Base-by-base conservation (phyloP, 2,329 filamentous ascomycete species). In the Diaporthe helianthi region DNA sequence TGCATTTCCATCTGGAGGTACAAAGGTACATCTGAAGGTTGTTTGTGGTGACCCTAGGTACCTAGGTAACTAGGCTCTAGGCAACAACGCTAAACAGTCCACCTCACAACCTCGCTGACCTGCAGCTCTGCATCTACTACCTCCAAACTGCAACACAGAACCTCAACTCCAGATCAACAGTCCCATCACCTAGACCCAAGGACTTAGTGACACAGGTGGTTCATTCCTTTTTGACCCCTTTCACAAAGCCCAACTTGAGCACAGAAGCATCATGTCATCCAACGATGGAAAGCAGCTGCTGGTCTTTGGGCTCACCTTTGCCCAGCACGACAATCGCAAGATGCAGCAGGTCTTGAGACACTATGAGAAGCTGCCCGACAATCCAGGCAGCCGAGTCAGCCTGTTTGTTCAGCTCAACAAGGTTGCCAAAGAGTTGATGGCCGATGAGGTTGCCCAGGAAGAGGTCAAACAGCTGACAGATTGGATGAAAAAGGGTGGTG, bases 341-440 rank as follows among this genome's bases (percentile, higher is more conserved):
- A 69, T 71, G 67, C 69, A 71, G 31, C 69, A 69, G 51, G 49
- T 71, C 53, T 63, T 71, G 6, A 54, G 69, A 19, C 67, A 71
- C 67, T 69, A 60, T 55, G 19, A 64, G 19, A 66, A 31, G 9
- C 41, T 71, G n/a, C 63, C 69, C 51, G 24, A 22, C 10, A 67
- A 51, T 41, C 69, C 69, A 52, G 69, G 69, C 33, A 69, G 12
- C 19, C 55, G 69, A 4, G 55, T 33, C 3, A 12, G 33, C 13
- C 63, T 71, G 41, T 69, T 71, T 53, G n/a, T 71, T 5, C 52
- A 71, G 55, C 69, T 71, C 26, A 67, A 69, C 26, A 69, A 60
- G 41, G 33, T 71, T 10, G 67, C 53, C 15, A 63, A 38, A 17
- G 69, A 71, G 33, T 63, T 71, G 15, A 61, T 64, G 33, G 44